Base-by-base conservation (phyloP, 306 rosid species). In the Pterocarpus macrocarpus region DNA sequence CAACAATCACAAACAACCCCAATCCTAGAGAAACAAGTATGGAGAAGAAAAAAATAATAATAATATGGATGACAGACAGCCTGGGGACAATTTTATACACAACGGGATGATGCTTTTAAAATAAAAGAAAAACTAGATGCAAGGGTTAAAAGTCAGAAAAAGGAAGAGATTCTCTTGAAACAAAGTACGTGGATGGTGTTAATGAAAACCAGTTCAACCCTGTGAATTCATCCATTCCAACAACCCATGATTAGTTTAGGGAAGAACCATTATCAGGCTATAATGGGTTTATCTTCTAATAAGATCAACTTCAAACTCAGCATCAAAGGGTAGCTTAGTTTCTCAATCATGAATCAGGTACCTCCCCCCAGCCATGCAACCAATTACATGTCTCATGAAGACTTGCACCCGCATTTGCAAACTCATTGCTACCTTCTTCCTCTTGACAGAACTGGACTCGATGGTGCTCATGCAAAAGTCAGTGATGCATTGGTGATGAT, bases 401-500 rank as follows among this genome's bases (percentile, higher is more conserved):
- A 77, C 50, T 81, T 47, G 73, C 76, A 58, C 85, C 87, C 85
- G 45, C 78, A 49, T 79, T 84, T 68, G 84, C 45, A 69, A 87
- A 77, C 77, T 83, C 86, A 45, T 79, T 56, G 63, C 81, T 76
- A 81, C 84, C 86, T 83, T 33, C 90, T 93, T 91, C 88, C 88
- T 86, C 90, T 82, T 30, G 86, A 83, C 84, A 58, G 87, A 85
- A 71, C 89, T 87, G 86, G 86, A 90, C 84, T 81, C 59, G 50
- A 81, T 47, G 83, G 81, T 83, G 91, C 94, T 82, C 82, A 90
- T 90, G 92, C 94, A 90, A 85, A 80, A 85, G 94, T 90, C 91
- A 93, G 94, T 87, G 87, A 90, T 83, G 90, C 88, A 80, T 88
- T 84, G 87, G 81, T 87, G 92, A 93, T 90, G 94, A 93, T 89